These are phyloP conservation scores for Hyaloscypha variabilis DNA, from an alignment of 495 filamentous ascomycete genomes.

Conservation along the genomic window DNA sequence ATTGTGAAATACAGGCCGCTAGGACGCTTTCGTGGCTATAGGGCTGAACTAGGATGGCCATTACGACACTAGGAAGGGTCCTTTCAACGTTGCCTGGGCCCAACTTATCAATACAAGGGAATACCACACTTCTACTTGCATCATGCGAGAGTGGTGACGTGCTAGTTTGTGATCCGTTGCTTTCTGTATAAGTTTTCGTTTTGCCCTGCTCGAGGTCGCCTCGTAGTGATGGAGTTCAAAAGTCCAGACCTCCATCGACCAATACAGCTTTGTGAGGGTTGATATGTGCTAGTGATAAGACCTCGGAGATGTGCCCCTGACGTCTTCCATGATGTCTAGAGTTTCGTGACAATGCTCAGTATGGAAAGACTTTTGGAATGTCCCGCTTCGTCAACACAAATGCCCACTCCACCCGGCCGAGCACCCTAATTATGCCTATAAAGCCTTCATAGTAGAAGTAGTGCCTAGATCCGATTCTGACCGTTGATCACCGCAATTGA, in stretches of 20 bases:
- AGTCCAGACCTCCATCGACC: background rate
- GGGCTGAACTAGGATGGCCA: background rate
- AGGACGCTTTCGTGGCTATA: background rate
- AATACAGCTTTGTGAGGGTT: background rate
- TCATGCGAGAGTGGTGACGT: background rate
- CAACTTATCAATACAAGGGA: conserved; percentile 5
- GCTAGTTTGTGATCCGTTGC: background rate
- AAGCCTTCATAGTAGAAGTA: too few species aligned
- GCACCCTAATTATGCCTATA: too few species aligned
- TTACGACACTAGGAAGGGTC: background rate
- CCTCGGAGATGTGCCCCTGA: background rate
- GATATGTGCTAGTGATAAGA: background rate
- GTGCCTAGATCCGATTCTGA: too few species aligned
- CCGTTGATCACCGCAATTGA: too few species aligned
- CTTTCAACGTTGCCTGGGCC: conserved; percentile 3
- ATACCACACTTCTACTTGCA: background rate
- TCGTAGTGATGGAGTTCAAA: too few species aligned
- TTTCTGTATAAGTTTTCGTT: background rate
- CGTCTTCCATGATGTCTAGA: background rate
- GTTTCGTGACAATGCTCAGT: background rate
- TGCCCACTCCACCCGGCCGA: too few species aligned
- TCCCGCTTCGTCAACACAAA: background rate
- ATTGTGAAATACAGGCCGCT: background rate
- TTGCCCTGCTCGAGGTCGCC: background rate
- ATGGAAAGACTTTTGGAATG: background rate